phyloP scores from a whole-genome alignment of 1,284 basidiomycete genomes.

The Sporisorium sorghi region DNA sequence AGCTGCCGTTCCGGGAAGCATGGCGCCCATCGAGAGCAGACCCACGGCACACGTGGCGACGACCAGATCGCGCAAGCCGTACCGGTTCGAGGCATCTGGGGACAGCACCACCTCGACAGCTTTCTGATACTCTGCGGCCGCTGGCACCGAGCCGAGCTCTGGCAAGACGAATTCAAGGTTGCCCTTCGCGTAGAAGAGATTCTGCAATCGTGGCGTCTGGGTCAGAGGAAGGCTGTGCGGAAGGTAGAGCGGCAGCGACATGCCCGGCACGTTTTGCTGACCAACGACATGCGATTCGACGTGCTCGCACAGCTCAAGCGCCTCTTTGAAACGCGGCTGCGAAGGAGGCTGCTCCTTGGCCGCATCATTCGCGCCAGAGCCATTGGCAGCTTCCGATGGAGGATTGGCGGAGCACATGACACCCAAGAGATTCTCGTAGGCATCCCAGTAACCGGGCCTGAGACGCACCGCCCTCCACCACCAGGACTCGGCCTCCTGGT shows the following conservation, averaged over 20 bases:
- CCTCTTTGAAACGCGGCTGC: constrained; percentile 67
- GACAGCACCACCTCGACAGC: constrained; percentile 67
- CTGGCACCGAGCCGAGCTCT: constrained; percentile 49
- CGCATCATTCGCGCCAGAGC: neutral
- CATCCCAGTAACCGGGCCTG: constrained; percentile 71
- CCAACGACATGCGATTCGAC: constrained; percentile 59
- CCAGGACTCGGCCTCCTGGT: constrained; percentile 71
- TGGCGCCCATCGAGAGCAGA: constrained; percentile 60
- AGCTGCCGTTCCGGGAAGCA: constrained; percentile 52
- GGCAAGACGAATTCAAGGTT: constrained; percentile 70
- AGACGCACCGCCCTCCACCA: constrained; percentile 72
- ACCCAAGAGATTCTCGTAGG: constrained; percentile 71
- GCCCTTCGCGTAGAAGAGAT: constrained; percentile 72
- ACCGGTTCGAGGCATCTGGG: constrained; percentile 33
- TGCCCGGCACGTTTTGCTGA: constrained; percentile 16
- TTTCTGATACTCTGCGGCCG: constrained; percentile 70
- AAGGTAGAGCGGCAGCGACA: constrained; percentile 36
- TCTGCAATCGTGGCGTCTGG: constrained; percentile 71
- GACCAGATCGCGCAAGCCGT: constrained; percentile 60
- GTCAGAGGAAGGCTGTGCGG: constrained; percentile 64
- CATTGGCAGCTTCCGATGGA: neutral
- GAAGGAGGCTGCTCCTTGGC: constrained; percentile 9
- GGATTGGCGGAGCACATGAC: constrained; percentile 69
- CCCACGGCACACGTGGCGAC: constrained; percentile 60
- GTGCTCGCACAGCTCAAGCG: constrained; percentile 70